These are phyloP conservation scores for Smallanthus sonchifolius DNA, from an alignment of 129 eudicot genomes.

Conservation along the genomic window DNA sequence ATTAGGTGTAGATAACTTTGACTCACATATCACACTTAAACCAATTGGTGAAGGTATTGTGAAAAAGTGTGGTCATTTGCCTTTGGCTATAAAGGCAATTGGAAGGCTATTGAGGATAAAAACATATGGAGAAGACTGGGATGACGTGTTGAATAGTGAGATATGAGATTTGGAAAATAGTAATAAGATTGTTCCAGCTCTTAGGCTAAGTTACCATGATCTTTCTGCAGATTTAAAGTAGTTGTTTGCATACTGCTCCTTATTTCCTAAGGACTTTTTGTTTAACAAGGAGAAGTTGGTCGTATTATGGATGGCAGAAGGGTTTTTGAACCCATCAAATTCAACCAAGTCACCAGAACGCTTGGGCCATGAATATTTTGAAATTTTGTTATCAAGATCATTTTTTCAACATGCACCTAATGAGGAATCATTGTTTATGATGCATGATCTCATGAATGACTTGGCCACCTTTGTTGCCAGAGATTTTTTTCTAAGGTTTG, in stretches of 20 bases:
- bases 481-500: background rate
- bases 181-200: background rate
- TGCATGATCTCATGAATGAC: slow-evolving; percentile 1
- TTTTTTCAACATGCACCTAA: slow-evolving; percentile 1
- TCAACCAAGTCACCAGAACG: background rate
- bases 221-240: background rate
- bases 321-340: background rate
- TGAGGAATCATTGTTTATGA: background rate
- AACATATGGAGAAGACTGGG: background rate
- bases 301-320: background rate
- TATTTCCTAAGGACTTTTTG: background rate
- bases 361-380: background rate
- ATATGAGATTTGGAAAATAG: background rate
- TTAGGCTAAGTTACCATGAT: no score
- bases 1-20: slow-evolving; percentile 9
- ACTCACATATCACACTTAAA: slow-evolving; percentile 7
- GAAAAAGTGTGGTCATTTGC: slow-evolving; percentile 27
- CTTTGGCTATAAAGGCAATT: slow-evolving; percentile 27
- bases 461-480: background rate
- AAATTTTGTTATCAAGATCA: background rate
- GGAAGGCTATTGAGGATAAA: slow-evolving; percentile 28
- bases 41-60: slow-evolving; percentile 20
- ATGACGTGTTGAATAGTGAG: background rate
- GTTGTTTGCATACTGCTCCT: background rate
- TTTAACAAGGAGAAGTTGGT: no score